These are phyloP conservation scores for Silene conica DNA, from an alignment of 148 eudicot species.

Conservation along the genomic window DNA sequence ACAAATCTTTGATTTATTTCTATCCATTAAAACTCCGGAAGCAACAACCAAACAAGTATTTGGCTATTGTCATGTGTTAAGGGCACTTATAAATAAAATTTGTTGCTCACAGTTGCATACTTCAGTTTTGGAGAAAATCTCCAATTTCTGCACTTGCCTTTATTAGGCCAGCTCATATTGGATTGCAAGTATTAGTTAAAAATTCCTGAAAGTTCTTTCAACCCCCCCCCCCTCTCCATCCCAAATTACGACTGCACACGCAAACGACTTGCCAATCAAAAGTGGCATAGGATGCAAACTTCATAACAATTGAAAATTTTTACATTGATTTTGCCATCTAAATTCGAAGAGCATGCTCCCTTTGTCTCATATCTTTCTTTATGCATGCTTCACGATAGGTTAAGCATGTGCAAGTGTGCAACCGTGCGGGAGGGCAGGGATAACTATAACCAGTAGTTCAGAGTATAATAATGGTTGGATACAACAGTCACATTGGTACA, in stretches of 20 bases:
- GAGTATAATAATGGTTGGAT: background rate
- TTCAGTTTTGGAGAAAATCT: background rate
- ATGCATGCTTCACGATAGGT: background rate
- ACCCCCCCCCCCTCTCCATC: background rate
- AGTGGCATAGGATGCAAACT: background rate
- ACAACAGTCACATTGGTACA: background rate
- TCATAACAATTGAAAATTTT: background rate
- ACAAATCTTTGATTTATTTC: background rate
- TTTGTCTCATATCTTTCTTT: background rate
- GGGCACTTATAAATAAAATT: background rate
- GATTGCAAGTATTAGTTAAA: background rate
- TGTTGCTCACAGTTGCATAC: background rate
- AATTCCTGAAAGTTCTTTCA: background rate
- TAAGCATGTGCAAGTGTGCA: background rate
- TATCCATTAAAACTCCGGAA: background rate
- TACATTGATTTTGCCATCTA: too few species aligned
- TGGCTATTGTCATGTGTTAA: too few species aligned
- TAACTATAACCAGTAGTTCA: background rate
- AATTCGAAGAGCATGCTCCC: background rate
- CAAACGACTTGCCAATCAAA: background rate
- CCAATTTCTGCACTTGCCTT: background rate
- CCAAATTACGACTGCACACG: too few species aligned
- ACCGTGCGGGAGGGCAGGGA: too few species aligned
- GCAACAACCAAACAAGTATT: background rate
- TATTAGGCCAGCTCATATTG: background rate